These are phyloP conservation scores for Primulina tabacum DNA, from an alignment of 257 asterid species.

Conservation along the genomic window DNA sequence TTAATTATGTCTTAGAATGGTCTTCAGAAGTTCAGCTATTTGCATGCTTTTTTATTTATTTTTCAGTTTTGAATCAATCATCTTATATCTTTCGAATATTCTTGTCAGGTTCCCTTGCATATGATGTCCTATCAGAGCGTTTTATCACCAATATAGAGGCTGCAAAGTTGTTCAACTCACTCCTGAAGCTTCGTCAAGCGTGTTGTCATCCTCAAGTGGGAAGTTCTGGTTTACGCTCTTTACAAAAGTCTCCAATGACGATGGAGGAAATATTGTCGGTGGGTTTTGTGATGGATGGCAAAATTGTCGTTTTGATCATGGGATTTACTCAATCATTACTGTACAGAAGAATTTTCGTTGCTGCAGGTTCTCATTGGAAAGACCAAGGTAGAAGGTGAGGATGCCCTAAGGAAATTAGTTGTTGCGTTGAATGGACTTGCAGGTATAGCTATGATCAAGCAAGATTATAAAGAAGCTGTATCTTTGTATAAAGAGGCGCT, in stretches of 20 bases:
- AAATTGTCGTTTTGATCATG: slow-evolving; percentile 21
- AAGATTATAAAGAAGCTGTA: slow-evolving; percentile 65
- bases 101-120: slow-evolving; percentile 46
- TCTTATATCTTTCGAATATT: slow-evolving; percentile 17
- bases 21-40: slow-evolving; percentile 12
- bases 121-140: slow-evolving; percentile 43
- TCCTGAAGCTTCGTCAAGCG: slow-evolving; percentile 97
- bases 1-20: slow-evolving; percentile 3
- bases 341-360: slow-evolving; percentile 26
- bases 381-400: slow-evolving; percentile 97
- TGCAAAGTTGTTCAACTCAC: slow-evolving; percentile 88
- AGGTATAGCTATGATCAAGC: slow-evolving; percentile 81
- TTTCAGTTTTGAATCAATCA: neutral
- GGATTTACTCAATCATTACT: slow-evolving; percentile 11
- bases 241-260: slow-evolving; percentile 96
- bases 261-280: slow-evolving; percentile 96
- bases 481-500: slow-evolving; percentile 81
- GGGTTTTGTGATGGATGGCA: slow-evolving; percentile 33
- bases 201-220: slow-evolving; percentile 99
- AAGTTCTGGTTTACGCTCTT: slow-evolving; percentile 89
- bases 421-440: slow-evolving; percentile 95
- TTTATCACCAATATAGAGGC: slow-evolving; percentile 75
- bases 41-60: neutral
- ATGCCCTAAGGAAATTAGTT: slow-evolving; percentile 79
- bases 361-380: slow-evolving; percentile 85